phyloP scores from a whole-genome alignment of 192 early-diverging fungal species.

The Rhizophlyctis rosea region DNA sequence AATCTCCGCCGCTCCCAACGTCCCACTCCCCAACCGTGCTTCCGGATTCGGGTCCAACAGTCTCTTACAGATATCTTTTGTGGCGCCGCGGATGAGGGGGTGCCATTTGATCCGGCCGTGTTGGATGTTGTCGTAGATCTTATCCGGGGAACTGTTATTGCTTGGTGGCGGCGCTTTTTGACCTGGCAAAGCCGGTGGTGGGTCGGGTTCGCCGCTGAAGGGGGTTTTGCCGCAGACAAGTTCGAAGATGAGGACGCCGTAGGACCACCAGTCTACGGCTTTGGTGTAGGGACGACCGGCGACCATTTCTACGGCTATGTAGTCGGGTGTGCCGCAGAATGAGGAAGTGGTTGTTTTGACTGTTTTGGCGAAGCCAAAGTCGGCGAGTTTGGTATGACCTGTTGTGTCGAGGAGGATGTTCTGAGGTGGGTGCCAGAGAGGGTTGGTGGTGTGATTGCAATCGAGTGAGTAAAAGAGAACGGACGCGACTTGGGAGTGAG shows the following conservation, averaged over 20 bases:
- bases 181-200: no score
- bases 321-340: conserved; percentile 99
- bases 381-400: conserved; percentile 92
- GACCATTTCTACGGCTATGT: conserved; percentile 90
- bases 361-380: conserved; percentile 95
- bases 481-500: no score
- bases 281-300: conserved; percentile 86
- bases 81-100: conserved; percentile 33
- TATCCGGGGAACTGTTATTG: no score
- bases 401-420: conserved; percentile 95
- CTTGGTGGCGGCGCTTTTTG: no score
- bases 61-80: conserved; percentile 28
- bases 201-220: conserved; percentile 85
- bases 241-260: conserved; percentile 91
- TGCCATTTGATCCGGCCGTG: conserved; percentile 46
- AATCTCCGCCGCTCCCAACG: conserved; percentile 56
- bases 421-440: conserved; percentile 23
- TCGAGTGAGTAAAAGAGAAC: background rate
- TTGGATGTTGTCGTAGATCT: conserved; percentile 52
- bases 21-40: conserved; percentile 31
- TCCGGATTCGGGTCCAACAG: conserved; percentile 42
- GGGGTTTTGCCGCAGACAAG: conserved; percentile 69
- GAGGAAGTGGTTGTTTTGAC: conserved; percentile 89
- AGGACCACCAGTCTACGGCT: conserved; percentile 98
- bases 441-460: conserved; percentile 61